These are phyloP conservation scores for Sporothrix pallida DNA, from an alignment of 2,329 filamentous ascomycete species.

Conservation along the genomic window DNA sequence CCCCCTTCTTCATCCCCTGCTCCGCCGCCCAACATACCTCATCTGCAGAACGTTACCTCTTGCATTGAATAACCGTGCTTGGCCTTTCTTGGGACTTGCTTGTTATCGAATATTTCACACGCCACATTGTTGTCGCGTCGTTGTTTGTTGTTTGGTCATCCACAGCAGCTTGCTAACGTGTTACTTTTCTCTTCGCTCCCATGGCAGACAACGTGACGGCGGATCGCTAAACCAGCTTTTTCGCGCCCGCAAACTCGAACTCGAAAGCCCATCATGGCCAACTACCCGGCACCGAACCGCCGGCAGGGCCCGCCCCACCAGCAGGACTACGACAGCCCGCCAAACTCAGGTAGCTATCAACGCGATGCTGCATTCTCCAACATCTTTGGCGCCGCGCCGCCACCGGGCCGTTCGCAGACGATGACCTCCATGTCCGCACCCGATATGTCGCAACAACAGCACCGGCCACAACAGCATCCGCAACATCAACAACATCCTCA, in stretches of 20 bases:
- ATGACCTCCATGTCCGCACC: slow-evolving; percentile 80
- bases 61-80: background rate
- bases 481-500: slow-evolving; percentile 32
- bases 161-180: background rate
- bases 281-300: slow-evolving; percentile 62
- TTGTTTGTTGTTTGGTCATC: background rate
- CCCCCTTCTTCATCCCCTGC: slow-evolving; percentile 18
- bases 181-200: background rate
- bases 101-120: background rate
- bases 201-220: slow-evolving; percentile 31
- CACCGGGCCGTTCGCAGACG: slow-evolving; percentile 88
- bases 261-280: slow-evolving; percentile 54
- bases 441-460: slow-evolving; percentile 57
- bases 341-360: slow-evolving; percentile 61
- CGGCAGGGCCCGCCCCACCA: slow-evolving; percentile 47
- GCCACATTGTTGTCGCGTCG: background rate
- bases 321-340: slow-evolving; percentile 54
- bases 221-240: slow-evolving; percentile 14
- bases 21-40: background rate
- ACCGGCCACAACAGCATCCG: slow-evolving; percentile 36
- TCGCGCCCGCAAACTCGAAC: background rate
- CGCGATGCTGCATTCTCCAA: slow-evolving; percentile 95
- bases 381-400: slow-evolving; percentile 89
- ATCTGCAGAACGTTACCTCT: background rate
- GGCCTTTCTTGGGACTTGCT: background rate